These are phyloP conservation scores for Neoboletus brunneissimus DNA, from an alignment of 768 basidiomycete species.

Conservation along the genomic window DNA sequence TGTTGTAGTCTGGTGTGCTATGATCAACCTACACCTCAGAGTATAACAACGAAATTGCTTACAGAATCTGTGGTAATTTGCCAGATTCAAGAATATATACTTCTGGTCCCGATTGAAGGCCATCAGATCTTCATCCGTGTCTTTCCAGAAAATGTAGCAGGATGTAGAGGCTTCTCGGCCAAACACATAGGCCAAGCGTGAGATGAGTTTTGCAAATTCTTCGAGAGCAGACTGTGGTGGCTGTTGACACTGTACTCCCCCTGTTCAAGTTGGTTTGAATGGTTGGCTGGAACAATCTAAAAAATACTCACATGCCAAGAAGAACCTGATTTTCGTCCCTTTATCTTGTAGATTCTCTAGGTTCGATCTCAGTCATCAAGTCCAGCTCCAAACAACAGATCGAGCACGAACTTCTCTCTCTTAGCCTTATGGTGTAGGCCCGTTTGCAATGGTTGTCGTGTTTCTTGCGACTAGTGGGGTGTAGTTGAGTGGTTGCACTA, in stretches of 20 bases:
- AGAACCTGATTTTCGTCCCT: slow-evolving; percentile 4
- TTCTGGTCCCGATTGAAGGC: slow-evolving; percentile 17
- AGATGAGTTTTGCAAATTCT: slow-evolving; percentile 6
- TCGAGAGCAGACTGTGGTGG: not conserved
- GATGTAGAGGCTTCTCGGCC: not conserved
- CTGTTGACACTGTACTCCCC: not conserved
- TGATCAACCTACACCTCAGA: not conserved
- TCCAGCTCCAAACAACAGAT: too few species aligned
- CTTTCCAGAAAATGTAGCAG: slow-evolving; percentile 19
- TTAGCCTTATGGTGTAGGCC: slow-evolving; percentile 1
- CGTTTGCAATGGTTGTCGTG: slow-evolving; percentile 4
- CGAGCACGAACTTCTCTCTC: slow-evolving; percentile 1
- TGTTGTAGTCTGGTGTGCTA: not conserved
- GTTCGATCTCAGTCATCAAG: not conserved
- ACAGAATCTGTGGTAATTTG: slow-evolving; percentile 10
- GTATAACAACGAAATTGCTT: not conserved
- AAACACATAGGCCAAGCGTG: slow-evolving; percentile 2
- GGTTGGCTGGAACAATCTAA: too few species aligned
- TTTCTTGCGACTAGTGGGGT: not conserved
- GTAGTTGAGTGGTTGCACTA: not conserved
- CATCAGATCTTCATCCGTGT: slow-evolving; percentile 16
- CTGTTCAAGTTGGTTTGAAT: not conserved
- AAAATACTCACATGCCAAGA: slow-evolving; percentile 12
- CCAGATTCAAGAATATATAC: slow-evolving; percentile 13
- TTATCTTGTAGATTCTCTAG: not conserved